Percentiles rank a stretch among this genome's conserved stretches.
phyloP scores from a whole-genome alignment of 164 flowering plant genomes.

The Vitis vinifera region ASM3070453v1 NC_081807.1:461001-461500 shows the following conservation, averaged over 20 bases:
- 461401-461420: slow-evolving; percentile 63
- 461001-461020: slow-evolving; percentile 42
- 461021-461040: slow-evolving; percentile 33
- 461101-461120: slow-evolving; percentile 28
- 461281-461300: slow-evolving; percentile 37
- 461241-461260: slow-evolving; percentile 78
- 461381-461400: slow-evolving; percentile 35
- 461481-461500: slow-evolving; percentile 28
- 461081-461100: slow-evolving; percentile 17
- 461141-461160: slow-evolving; percentile 42
- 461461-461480: slow-evolving; percentile 41
- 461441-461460: slow-evolving; percentile 31
- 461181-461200: neutral
- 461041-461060: slow-evolving; percentile 24
- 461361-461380: neutral
- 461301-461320: slow-evolving; percentile 15
- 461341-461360: slow-evolving; percentile 19
- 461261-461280: slow-evolving; percentile 75
- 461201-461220: neutral
- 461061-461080: slow-evolving; percentile 25
- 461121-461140: slow-evolving; percentile 37
- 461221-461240: slow-evolving; percentile 58
- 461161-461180: neutral
- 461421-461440: slow-evolving; percentile 24
- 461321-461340: slow-evolving; percentile 10